Evolutionary conservation across 2,329 filamentous ascomycete species (phyloP).

Genomic region (Nigrospora osmanthi): DNA sequence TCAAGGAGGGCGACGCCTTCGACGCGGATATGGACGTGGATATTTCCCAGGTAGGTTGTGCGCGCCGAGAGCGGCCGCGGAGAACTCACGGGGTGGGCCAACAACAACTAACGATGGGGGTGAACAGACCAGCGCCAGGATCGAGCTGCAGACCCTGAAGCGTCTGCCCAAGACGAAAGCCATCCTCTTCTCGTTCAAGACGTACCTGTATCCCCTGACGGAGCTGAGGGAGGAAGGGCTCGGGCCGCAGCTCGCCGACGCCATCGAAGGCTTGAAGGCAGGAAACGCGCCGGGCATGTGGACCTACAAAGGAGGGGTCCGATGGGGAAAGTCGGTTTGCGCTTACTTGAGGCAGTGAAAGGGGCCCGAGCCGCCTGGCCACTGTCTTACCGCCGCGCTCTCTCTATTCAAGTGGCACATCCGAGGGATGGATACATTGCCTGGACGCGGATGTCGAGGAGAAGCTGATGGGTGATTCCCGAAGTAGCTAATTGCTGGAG

Average conservation of each 20-base stretch:
- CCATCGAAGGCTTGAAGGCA: conserved; percentile 40
- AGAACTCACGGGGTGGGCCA: background rate
- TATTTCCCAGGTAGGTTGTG: conserved; percentile 25
- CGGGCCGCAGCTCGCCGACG: conserved; percentile 37
- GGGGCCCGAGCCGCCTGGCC: too few relatives aligned
- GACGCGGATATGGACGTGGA: conserved; percentile 28
- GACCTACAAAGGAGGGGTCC: conserved; percentile 11
- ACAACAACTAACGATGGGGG: background rate
- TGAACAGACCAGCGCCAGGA: conserved; percentile 28
- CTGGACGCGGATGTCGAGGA: too few relatives aligned
- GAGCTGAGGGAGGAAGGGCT: conserved; percentile 41
- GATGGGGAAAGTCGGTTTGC: conserved; percentile 35
- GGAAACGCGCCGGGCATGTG: conserved; percentile 48
- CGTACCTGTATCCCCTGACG: conserved; percentile 39
- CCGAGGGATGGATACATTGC: too few relatives aligned
- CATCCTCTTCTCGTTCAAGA: conserved; percentile 49
- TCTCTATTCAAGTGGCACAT: too few relatives aligned
- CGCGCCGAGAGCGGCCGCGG: background rate
- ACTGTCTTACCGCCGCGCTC: too few relatives aligned
- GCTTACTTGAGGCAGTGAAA: conserved; percentile 32
- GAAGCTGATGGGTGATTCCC: too few relatives aligned
- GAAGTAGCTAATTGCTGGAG: too few relatives aligned
- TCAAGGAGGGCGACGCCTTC: conserved; percentile 22
- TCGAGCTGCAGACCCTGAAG: conserved; percentile 44
- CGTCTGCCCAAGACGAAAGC: conserved; percentile 37